These are phyloP conservation scores for Salix udensis DNA, from an alignment of 345 rosid genomes.

Conservation along the genomic window DNA sequence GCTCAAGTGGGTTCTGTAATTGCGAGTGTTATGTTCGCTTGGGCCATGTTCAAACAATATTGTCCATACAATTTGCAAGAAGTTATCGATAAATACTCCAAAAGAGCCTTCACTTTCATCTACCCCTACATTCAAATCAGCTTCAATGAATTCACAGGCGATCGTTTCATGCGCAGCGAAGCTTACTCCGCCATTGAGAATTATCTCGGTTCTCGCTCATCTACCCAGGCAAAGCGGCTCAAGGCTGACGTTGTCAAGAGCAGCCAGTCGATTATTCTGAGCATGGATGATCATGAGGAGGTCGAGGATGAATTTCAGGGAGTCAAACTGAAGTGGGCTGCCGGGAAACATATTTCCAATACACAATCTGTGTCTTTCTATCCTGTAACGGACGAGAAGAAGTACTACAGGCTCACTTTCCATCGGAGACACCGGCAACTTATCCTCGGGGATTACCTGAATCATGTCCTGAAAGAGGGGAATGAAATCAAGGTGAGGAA, in stretches of 20 bases:
- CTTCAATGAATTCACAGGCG: constrained; percentile 4
- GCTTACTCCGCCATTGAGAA: constrained; percentile 1
- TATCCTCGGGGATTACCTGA: constrained; percentile 4
- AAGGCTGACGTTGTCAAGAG: constrained; percentile 4
- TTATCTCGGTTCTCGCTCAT: not conserved
- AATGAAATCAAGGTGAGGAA: constrained; percentile 1
- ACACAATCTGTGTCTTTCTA: not conserved
- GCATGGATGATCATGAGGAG: constrained; percentile 8
- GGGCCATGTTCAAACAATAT: constrained; percentile 4
- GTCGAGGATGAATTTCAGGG: not conserved
- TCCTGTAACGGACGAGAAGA: not conserved
- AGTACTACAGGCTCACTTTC: constrained; percentile 6
- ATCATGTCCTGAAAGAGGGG: constrained; percentile 5
- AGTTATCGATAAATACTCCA: not conserved
- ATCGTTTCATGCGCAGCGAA: constrained; percentile 1
- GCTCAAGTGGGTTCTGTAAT: not conserved
- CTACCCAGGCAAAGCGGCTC: not conserved
- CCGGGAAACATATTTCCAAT: constrained; percentile 5
- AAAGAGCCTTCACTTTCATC: not conserved
- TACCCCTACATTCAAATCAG: constrained; percentile 5
- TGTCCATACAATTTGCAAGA: not conserved
- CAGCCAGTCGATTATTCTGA: constrained; percentile 3
- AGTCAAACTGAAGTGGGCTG: constrained; percentile 5
- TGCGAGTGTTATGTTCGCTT: not conserved
- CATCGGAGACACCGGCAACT: not conserved